Base-by-base conservation (phyloP, 176 grass and related monocot genomes). In the Eragrostis curvula region DNA sequence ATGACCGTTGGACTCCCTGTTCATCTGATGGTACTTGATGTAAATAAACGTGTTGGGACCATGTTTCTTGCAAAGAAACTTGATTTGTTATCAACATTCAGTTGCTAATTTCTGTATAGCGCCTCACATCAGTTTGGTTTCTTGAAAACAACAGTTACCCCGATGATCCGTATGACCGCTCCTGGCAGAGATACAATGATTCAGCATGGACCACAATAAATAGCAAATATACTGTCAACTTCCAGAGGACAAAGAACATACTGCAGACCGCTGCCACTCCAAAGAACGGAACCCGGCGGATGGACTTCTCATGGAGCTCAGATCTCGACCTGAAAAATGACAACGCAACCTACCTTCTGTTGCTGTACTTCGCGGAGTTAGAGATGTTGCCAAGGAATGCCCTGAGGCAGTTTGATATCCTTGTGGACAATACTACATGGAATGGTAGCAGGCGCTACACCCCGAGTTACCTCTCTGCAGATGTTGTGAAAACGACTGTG, bases 351-450 rank as follows among this genome's bases (percentile, higher is more conserved):
- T 87, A 87, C 85, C 80, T 85, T 23, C 0, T 74, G 49, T 20
- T 94, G 14, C 79, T 94, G 17, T 89, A 88, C 64, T 90, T 94
- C 16, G 75, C 88, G 0, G 88, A 90, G 82, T 7, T 94, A 0
- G 14, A 68, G n/a, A 29, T 0, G 5, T 1, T 86, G 32, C 79
- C 70, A 0, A 23, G 30, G 13, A 70, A 71, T 8, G 17, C 1
- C 0, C 24, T 62, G 9, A 66, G 88, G 57, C 62, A 8, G 74
- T 88, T 86, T 27, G 52, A 85, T 10, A 30, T 88, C 53, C 50
- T 71, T 11, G 21, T 83, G 0, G 80, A 87, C 32, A 47, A 29
- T 1, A 9, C 39, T 6, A 24, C 18, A 4, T 64, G 67, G 69
- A 45, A 59, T 2, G 56, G 66, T 3, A 61, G 66, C 7, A 46